A percentile compares a stretch with the other conserved stretches of the same genome.
phyloP scores from a whole-genome alignment of 495 filamentous ascomycete species.

The Parmelia sp. region DNA sequence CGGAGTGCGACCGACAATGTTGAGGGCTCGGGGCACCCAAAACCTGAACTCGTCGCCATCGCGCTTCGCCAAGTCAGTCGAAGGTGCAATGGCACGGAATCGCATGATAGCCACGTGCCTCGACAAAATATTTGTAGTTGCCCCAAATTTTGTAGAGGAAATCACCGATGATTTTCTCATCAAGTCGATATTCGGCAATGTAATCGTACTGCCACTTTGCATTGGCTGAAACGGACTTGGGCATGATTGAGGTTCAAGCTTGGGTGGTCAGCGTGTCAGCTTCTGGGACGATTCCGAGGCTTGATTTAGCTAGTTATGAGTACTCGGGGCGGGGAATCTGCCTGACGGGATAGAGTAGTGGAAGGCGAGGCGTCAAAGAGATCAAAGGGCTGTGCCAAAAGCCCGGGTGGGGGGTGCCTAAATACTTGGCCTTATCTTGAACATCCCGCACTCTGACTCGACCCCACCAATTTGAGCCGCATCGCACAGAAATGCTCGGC shows the following conservation, averaged over 20 bases:
- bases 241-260: constrained; percentile 22
- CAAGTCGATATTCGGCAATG: neutral
- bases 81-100: too few species aligned
- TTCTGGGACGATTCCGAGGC: neutral
- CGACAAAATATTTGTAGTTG: neutral
- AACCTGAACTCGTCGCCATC: neutral
- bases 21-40: neutral
- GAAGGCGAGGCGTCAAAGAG: neutral
- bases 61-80: neutral
- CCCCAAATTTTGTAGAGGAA: neutral
- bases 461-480: too few species aligned
- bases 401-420: neutral
- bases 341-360: neutral
- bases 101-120: neutral
- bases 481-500: too few species aligned
- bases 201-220: constrained; percentile 25
- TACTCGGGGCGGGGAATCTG: neutral
- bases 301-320: neutral
- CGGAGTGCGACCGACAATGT: neutral
- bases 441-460: too few species aligned
- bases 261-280: neutral
- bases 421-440: neutral
- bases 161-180: neutral
- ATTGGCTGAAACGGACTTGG: constrained; percentile 37
- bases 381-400: too few species aligned